Evolutionary conservation across 257 asterid species (phyloP).

Genomic region (Nemophila menziesii): DNA sequence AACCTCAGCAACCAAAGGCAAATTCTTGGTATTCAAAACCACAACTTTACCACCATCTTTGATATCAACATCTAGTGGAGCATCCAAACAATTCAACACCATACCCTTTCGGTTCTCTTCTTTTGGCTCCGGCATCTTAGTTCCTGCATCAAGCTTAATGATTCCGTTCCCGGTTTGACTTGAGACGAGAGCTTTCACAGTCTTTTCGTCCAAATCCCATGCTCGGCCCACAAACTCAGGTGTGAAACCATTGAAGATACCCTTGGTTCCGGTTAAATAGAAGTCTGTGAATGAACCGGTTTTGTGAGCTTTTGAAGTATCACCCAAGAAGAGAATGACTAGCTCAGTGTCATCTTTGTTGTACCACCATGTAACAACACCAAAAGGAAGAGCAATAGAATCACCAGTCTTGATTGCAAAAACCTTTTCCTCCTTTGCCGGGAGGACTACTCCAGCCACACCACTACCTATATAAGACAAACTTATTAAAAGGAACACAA

Average conservation of each 20-base stretch:
- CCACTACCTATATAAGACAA: conserved; percentile 39
- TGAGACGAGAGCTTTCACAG: conserved; percentile 43
- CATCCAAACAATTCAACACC: conserved; percentile 56
- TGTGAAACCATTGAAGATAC: conserved; percentile 69
- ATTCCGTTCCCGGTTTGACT: conserved; percentile 38
- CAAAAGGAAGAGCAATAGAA: conserved; percentile 77
- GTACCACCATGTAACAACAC: conserved; percentile 81
- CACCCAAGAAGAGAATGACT: conserved; percentile 61
- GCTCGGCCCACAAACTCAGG: conserved; percentile 59
- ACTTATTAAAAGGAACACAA: background rate
- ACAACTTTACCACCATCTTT: conserved; percentile 65
- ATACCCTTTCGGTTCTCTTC: conserved; percentile 42
- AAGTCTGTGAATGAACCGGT: conserved; percentile 56
- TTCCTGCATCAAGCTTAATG: conserved; percentile 35
- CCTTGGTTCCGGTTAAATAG: conserved; percentile 53
- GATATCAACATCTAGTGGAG: conserved; percentile 61
- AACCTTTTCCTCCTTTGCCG: conserved; percentile 80
- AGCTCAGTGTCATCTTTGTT: conserved; percentile 71
- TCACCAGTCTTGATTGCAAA: conserved; percentile 80
- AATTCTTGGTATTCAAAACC: conserved; percentile 71
- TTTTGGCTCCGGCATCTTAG: conserved; percentile 56
- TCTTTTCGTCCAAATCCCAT: conserved; percentile 48
- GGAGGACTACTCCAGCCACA: conserved; percentile 69
- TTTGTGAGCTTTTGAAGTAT: conserved; percentile 56
- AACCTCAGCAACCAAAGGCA: conserved; percentile 75